Percentiles rank a stretch among this genome's conserved stretches.
phyloP scores from a whole-genome alignment of 2,329 filamentous ascomycete genomes.

The Orbilia brochopaga region DNA sequence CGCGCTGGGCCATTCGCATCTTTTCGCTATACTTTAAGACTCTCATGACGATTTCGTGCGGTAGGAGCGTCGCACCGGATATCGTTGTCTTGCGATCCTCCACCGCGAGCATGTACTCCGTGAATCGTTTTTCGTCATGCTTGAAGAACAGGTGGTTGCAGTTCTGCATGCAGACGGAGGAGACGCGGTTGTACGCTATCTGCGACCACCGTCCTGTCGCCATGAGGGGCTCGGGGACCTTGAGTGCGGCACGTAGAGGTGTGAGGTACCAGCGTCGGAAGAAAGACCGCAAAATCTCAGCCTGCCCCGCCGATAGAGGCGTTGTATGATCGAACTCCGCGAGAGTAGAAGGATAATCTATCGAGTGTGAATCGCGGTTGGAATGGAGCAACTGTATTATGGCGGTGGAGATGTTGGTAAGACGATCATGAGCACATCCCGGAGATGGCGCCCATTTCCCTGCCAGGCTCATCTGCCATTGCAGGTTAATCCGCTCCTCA shows the following conservation, averaged over 20 bases:
- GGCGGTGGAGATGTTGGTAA: constrained; percentile 65
- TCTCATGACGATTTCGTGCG: constrained; percentile 61
- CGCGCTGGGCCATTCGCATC: background rate
- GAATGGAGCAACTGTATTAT: constrained; percentile 63
- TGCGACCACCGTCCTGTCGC: constrained; percentile 60
- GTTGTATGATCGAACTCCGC: constrained; percentile 11
- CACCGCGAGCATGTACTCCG: constrained; percentile 62
- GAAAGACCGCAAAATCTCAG: constrained; percentile 19
- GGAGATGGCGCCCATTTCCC: constrained; percentile 68
- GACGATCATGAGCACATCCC: constrained; percentile 65
- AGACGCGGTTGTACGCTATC: constrained; percentile 66
- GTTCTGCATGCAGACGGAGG: constrained; percentile 65
- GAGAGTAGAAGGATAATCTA: constrained; percentile 24
- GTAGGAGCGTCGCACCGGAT: constrained; percentile 65
- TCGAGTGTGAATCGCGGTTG: constrained; percentile 34
- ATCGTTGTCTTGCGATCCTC: constrained; percentile 62
- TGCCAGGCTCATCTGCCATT: constrained; percentile 62
- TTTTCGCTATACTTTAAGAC: constrained; percentile 19
- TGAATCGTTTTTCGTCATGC: constrained; percentile 64
- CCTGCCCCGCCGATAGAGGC: constrained; percentile 12
- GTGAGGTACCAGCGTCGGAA: constrained; percentile 63
- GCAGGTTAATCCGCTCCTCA: constrained; percentile 57
- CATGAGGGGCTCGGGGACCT: constrained; percentile 64
- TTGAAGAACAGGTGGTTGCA: constrained; percentile 62
- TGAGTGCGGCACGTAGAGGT: constrained; percentile 63